phyloP scores from a whole-genome alignment of 306 rosid genomes.

The Castanea sativa region DNA sequence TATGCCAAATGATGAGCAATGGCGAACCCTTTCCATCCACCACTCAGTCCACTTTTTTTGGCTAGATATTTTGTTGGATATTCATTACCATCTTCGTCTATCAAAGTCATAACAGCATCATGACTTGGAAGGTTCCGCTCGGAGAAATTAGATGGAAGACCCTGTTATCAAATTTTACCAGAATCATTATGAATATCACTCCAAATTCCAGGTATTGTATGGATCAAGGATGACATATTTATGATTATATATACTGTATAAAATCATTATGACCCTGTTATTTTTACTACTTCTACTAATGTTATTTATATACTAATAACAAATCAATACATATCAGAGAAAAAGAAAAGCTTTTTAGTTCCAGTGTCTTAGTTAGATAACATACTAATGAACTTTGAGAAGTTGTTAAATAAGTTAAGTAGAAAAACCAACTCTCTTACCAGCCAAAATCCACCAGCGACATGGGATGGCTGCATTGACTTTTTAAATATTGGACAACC shows the following conservation, averaged over 20 bases:
- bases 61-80: constrained; percentile 48
- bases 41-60: constrained; percentile 61
- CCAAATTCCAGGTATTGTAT: no score
- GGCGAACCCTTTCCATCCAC: constrained; percentile 82
- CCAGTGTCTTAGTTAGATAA: no score
- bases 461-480: constrained; percentile 81
- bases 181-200: not conserved
- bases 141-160: constrained; percentile 60
- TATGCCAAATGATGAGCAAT: constrained; percentile 72
- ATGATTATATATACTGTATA: no score
- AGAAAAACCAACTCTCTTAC: constrained; percentile 28
- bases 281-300: no score
- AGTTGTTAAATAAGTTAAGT: not conserved
- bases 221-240: no score
- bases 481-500: constrained; percentile 47
- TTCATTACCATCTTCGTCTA: constrained; percentile 58
- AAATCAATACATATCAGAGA: no score
- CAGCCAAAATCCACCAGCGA: constrained; percentile 91
- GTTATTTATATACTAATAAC: no score
- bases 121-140: constrained; percentile 41
- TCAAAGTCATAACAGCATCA: constrained; percentile 43
- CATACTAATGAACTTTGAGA: no score
- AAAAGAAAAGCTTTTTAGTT: no score
- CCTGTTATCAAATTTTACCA: constrained; percentile 42
- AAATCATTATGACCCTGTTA: no score